phyloP scores from a whole-genome alignment of 176 grass and related monocot genomes.

The Bonia amplexicaulis region DNA sequence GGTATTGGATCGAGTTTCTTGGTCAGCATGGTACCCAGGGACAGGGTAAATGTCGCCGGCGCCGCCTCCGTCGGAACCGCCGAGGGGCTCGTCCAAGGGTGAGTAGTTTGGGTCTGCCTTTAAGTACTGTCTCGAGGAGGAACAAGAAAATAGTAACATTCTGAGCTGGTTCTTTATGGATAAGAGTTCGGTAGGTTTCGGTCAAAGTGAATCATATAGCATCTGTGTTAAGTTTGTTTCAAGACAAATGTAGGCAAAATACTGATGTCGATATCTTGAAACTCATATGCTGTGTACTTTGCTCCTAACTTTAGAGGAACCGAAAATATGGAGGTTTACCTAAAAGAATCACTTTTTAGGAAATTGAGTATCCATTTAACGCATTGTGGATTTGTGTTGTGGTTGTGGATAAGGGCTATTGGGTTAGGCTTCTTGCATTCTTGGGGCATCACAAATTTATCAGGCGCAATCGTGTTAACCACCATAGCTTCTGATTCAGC shows the following conservation, averaged over 20 bases:
- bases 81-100: constrained; percentile 19
- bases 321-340: not conserved
- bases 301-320: not conserved
- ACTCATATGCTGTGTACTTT: not conserved
- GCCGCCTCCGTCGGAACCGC: not conserved
- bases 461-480: not conserved
- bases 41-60: not conserved
- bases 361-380: not conserved
- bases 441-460: not conserved
- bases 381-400: not conserved
- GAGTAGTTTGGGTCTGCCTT: not conserved
- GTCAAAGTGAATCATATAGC: not conserved
- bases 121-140: not conserved
- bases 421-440: not conserved
- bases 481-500: not conserved
- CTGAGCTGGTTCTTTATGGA: not conserved
- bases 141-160: not conserved
- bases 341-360: not conserved
- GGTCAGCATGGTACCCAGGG: constrained; percentile 45
- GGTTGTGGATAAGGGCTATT: not conserved
- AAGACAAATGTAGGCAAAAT: not conserved
- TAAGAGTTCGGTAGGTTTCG: not conserved
- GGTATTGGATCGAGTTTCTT: not conserved
- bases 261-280: not conserved
- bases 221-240: not conserved